A percentile compares a stretch with the other conserved stretches of the same genome.
phyloP scores from a whole-genome alignment of 148 eudicot genomes.

The Dianthus caryophyllus region DNA sequence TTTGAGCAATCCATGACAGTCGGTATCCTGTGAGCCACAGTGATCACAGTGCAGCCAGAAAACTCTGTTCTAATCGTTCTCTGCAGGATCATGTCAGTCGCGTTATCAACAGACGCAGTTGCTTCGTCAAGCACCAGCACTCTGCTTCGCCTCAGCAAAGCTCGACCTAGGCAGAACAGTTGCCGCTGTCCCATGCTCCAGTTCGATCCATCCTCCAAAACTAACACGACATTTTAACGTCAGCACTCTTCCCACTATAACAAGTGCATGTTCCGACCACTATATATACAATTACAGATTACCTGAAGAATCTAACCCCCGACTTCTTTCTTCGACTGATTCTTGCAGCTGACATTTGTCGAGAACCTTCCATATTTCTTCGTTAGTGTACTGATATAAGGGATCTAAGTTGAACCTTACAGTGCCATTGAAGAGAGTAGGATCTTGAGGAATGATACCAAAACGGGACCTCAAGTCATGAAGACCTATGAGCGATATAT shows the following conservation, averaged over 20 bases:
- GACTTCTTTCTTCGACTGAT: constrained; percentile 54
- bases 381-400: constrained; percentile 46
- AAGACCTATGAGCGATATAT: constrained; percentile 68
- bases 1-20: constrained; percentile 54
- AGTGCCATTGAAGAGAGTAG: constrained; percentile 80
- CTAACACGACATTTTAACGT: constrained; percentile 21
- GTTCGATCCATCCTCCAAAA: constrained; percentile 81
- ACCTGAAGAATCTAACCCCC: constrained; percentile 65
- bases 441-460: constrained; percentile 87
- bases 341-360: constrained; percentile 78
- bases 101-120: constrained; percentile 85
- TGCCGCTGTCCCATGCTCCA: constrained; percentile 99
- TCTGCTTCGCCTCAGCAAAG: constrained; percentile 75
- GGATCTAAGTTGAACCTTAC: constrained; percentile 87
- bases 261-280: too few species aligned
- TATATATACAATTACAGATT: too few species aligned
- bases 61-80: constrained; percentile 43
- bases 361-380: constrained; percentile 70
- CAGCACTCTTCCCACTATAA: too few species aligned
- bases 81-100: constrained; percentile 49
- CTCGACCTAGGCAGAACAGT: constrained; percentile 78
- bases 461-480: constrained; percentile 78
- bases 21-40: constrained; percentile 33
- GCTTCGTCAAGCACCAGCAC: constrained; percentile 90
- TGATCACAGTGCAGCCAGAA: constrained; percentile 30